Conservation (phyloP, 2,329 filamentous ascomycete genomes). For the Coleophoma eucalyptorum region DNA sequence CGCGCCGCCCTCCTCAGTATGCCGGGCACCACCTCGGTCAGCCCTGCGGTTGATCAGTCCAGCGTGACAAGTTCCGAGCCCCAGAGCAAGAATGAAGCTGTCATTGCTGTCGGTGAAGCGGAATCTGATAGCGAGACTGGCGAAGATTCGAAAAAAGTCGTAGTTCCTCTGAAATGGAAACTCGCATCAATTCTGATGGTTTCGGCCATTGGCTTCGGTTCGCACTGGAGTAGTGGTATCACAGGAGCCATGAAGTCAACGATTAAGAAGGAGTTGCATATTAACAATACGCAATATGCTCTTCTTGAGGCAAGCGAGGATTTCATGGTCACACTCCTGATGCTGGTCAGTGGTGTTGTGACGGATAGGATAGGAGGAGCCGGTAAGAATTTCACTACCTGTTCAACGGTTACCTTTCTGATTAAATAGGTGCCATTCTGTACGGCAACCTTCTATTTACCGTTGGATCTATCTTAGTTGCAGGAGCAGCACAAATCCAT, state of each 20-base stretch:
- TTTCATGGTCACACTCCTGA: constrained; percentile 56
- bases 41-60: neutral
- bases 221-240: constrained; percentile 56
- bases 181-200: constrained; percentile 45
- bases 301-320: constrained; percentile 57
- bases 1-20: neutral
- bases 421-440: constrained; percentile 42
- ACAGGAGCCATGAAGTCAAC: constrained; percentile 59
- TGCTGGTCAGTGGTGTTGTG: constrained; percentile 49
- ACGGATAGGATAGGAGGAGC: constrained; percentile 58
- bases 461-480: constrained; percentile 54
- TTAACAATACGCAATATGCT: constrained; percentile 56
- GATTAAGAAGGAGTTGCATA: constrained; percentile 55
- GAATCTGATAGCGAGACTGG: neutral
- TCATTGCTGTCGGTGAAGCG: neutral
- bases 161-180: constrained; percentile 23
- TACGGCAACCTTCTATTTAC: constrained; percentile 60
- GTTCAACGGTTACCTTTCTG: neutral
- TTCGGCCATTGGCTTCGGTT: constrained; percentile 53
- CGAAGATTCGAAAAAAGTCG: neutral
- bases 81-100: neutral
- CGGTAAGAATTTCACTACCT: constrained; percentile 26
- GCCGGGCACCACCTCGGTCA: neutral
- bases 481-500: constrained; percentile 50
- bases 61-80: neutral